A percentile compares a stretch with the other conserved stretches of the same genome.
These are phyloP conservation scores for Ophiocytium majus DNA, from an alignment of 352 stramenopile genomes.

Conservation along the genomic window DNA sequence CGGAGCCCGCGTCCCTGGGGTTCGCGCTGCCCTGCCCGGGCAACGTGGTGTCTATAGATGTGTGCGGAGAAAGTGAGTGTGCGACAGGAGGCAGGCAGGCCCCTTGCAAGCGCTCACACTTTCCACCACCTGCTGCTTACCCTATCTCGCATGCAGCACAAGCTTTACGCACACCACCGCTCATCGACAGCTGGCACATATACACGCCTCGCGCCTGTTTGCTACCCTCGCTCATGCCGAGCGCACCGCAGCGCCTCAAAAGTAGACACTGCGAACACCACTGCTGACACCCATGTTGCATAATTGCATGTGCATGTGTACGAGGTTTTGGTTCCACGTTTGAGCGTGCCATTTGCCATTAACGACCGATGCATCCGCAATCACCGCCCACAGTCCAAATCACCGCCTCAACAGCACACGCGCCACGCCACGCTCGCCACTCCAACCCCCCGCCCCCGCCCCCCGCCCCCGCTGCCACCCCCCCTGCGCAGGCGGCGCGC, in stretches of 20 bases:
- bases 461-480: neutral
- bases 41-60: neutral
- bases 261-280: too few relatives aligned
- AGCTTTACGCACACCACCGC: too few relatives aligned
- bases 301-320: neutral
- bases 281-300: neutral
- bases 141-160: too few relatives aligned
- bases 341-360: neutral
- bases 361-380: neutral
- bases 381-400: too few relatives aligned
- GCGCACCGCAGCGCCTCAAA: too few relatives aligned
- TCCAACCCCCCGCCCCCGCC: too few relatives aligned
- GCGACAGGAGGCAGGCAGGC: neutral
- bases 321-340: neutral
- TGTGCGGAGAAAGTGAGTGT: neutral
- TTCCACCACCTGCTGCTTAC: too few relatives aligned
- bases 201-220: too few relatives aligned
- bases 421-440: too few relatives aligned
- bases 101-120: neutral
- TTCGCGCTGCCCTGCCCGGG: neutral
- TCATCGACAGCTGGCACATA: too few relatives aligned
- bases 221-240: neutral
- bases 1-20: neutral
- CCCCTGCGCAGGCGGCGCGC: neutral
- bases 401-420: too few relatives aligned